Conservation (phyloP, 495 filamentous ascomycete species). For the Penicillium cataractarum region DNA sequence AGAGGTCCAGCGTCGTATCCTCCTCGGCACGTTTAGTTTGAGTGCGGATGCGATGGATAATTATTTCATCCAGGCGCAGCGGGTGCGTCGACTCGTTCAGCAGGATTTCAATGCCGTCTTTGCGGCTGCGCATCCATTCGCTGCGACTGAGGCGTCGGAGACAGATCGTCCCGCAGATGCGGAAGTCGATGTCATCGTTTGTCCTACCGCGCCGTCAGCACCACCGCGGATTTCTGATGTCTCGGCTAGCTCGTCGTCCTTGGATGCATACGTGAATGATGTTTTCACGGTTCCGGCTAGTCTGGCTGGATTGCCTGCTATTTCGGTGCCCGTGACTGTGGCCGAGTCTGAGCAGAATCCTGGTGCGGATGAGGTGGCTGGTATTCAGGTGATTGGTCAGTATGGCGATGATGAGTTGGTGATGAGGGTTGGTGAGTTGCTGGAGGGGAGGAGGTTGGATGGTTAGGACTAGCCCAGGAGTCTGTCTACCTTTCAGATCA, state of each 20-base stretch:
- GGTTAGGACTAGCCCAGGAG: background rate
- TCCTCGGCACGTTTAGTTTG: constrained; percentile 88
- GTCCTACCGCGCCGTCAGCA: constrained; percentile 79
- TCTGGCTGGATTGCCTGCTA: constrained; percentile 85
- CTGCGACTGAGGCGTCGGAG: constrained; percentile 34
- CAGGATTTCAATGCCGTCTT: constrained; percentile 85
- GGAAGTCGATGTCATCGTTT: constrained; percentile 82
- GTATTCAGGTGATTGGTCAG: constrained; percentile 89
- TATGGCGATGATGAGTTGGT: constrained; percentile 79
- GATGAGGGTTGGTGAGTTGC: constrained; percentile 42
- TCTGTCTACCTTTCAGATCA: background rate
- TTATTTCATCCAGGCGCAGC: constrained; percentile 94
- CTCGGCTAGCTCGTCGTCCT: constrained; percentile 30
- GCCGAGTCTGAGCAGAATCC: constrained; percentile 27
- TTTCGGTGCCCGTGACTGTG: constrained; percentile 73
- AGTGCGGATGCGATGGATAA: constrained; percentile 92
- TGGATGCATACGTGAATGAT: constrained; percentile 83
- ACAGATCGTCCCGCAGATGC: constrained; percentile 41
- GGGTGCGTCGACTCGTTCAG: constrained; percentile 80
- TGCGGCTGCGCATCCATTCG: constrained; percentile 64
- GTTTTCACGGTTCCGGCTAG: constrained; percentile 95
- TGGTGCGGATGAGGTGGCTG: constrained; percentile 51
- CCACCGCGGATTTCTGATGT: constrained; percentile 67
- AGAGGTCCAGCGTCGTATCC: constrained; percentile 83
- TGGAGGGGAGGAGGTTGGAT: constrained; percentile 32